Base-by-base conservation (phyloP, 1,139 yeast species). In the Magnusiomyces fungicola region DNA sequence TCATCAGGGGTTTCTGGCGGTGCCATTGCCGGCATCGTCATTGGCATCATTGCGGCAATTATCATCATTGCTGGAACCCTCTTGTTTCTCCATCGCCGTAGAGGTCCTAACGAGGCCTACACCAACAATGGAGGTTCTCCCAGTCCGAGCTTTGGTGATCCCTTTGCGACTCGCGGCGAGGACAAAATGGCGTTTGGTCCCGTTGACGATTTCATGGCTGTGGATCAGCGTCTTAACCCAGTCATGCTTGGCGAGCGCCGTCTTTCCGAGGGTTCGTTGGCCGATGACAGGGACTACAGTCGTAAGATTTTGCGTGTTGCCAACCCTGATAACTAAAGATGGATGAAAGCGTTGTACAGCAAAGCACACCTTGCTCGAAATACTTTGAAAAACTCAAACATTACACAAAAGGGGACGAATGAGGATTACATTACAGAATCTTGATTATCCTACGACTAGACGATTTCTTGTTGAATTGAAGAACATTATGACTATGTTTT, bases 261-360 rank as follows among this genome's bases (percentile, higher is more conserved):
- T 55, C 69, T 83, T 51, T 76, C 83, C 52, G 89, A 83, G 61
- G 90, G 89, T 14, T 77, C 85, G 23, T 71, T 84, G 54, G 90
- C 88, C 14, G 94, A 84, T 63, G 89, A 83, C 56, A 77, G 85
- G 12, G 92, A 84, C 63, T 83, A 83, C 66, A 75, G 83, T 45
- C 73, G 89, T 57, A 83, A 83, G 66, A 79, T 83, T 30, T 69
- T 84, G 50, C 80, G 82, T 54, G 90, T 84, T 24, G 83, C 89
- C 42, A 84, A 83, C 61, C 89, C 90, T 9, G 29, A 21, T 10
- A 6, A 21, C 12, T 12, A 22, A n/a, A n/a, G n/a, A n/a, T n/a
- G n/a, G n/a, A n/a, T n/a, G n/a, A n/a, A n/a, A n/a, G n/a, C n/a
- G n/a, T n/a, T n/a, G n/a, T n/a, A n/a, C n/a, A n/a, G n/a, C n/a